Base-by-base conservation (phyloP, 805 yeast genomes). In the Ogataea glucozyma region DNA sequence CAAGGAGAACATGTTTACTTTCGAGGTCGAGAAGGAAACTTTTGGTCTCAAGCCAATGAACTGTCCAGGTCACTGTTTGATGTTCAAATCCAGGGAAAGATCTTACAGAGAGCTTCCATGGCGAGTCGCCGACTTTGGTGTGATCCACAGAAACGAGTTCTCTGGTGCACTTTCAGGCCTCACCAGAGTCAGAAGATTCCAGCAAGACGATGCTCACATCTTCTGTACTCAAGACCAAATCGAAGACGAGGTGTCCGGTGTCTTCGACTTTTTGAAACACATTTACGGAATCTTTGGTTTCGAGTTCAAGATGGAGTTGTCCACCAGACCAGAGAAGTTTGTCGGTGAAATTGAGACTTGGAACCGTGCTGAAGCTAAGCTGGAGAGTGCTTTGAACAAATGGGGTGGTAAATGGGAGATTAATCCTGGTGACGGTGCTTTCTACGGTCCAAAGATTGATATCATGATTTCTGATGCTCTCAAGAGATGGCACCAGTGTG, bases 41-140 rank as follows among this genome's bases (percentile, higher is more conserved):
- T 93, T 74, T 61, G 99, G 97, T 59, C 79, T 93, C 60, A 91
- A 91, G 71, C 99, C 97, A 61, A 89, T 83, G 90, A 83, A 83
- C 70, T 83, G 90, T 71, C 90, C 90, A 26, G 90, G 91, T 43
- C 99, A 91, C 72, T 91, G 98, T 76, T 66, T 91, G 58, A 79
- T 91, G 72, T 91, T 88, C 76, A 88, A 88, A 64, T 72, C 89
- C 38, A 82, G 96, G 65, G 97, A 90, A 67, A 83, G 97, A 70
- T 88, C 97, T 2, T 91, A 93, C 72, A 79, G 97, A 65, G 98
- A 93, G 69, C 75, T 91, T 66, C 99, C 99, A 60, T 86, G 96
- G 95, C 86, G 99, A 76, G 95, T 88, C 70, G 97, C 98, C 46
- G 99, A 91, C 68, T 90, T 90, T 53, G 97, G 97, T 69, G 97